Evolutionary conservation across 148 eudicot genomes (phyloP).

Genomic region (Linanthus parryae): DNA sequence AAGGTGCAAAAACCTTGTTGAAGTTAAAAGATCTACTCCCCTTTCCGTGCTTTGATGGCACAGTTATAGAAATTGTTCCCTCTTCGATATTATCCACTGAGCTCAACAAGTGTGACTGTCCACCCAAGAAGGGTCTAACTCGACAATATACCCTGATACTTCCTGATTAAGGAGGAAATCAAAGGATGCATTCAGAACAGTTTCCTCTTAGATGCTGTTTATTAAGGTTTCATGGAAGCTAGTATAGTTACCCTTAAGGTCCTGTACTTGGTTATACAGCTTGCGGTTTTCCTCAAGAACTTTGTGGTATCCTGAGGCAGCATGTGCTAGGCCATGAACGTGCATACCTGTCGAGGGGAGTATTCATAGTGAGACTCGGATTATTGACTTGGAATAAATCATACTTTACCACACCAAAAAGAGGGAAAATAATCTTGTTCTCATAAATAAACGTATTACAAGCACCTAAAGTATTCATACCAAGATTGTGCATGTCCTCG

Average conservation of each 20-base stretch:
- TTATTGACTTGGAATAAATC: too few relatives aligned
- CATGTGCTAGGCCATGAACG: slow-evolving; percentile 78
- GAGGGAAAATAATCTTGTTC: background rate
- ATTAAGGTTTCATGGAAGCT: background rate
- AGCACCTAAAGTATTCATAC: slow-evolving; percentile 27
- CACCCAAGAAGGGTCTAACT: slow-evolving; percentile 80
- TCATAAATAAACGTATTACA: background rate
- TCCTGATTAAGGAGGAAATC: slow-evolving; percentile 34
- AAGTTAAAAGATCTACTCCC: slow-evolving; percentile 73
- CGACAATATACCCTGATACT: slow-evolving; percentile 97
- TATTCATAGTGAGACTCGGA: too few relatives aligned
- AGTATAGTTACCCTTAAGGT: slow-evolving; percentile 66
- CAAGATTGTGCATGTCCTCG: slow-evolving; percentile 79
- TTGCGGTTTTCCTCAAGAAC: slow-evolving; percentile 95
- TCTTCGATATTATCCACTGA: slow-evolving; percentile 77
- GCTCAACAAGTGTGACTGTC: slow-evolving; percentile 44
- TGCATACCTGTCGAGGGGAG: slow-evolving; percentile 46
- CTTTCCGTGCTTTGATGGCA: slow-evolving; percentile 77
- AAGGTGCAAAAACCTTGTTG: slow-evolving; percentile 90
- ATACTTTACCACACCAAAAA: background rate
- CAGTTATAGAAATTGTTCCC: slow-evolving; percentile 61
- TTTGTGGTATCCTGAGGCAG: slow-evolving; percentile 95
- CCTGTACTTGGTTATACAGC: slow-evolving; percentile 95
- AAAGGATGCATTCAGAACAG: background rate
- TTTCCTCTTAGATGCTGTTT: background rate